phyloP scores from a whole-genome alignment of 305 asterid genomes.

The Fraxinus platypoda region DNA sequence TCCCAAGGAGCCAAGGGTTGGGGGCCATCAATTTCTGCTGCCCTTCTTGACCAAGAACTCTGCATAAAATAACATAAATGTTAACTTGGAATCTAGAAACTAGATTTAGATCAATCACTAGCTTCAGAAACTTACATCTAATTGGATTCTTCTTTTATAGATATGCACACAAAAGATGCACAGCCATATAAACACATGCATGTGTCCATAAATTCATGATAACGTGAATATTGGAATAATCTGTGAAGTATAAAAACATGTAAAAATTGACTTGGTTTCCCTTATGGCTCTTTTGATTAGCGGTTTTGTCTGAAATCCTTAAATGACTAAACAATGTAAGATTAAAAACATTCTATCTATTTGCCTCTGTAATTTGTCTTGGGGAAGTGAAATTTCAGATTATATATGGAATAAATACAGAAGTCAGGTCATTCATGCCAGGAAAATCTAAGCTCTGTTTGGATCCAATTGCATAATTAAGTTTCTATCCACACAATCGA shows the following conservation, averaged over 20 bases:
- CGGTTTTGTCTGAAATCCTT: neutral
- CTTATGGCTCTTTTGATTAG: neutral
- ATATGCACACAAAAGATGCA: neutral
- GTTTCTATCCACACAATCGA: neutral
- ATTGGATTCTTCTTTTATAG: neutral
- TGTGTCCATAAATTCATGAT: neutral
- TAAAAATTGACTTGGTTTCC: neutral
- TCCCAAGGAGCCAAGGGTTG: slow-evolving; percentile 39
- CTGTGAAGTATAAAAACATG: neutral
- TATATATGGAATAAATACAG: neutral
- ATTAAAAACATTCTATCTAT: neutral
- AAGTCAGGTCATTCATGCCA: neutral
- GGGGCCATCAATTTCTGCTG: slow-evolving; percentile 42
- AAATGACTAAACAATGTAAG: neutral
- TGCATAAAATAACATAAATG: slow-evolving; percentile 8
- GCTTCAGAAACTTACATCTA: neutral
- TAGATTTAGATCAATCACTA: neutral
- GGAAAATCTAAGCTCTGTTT: neutral
- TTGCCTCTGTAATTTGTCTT: neutral
- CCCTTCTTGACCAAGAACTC: slow-evolving; percentile 53
- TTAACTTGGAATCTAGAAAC: neutral
- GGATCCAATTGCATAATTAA: neutral
- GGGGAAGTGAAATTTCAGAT: neutral
- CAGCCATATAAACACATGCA: neutral
- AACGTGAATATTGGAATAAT: neutral